Evolutionary conservation across 2,329 filamentous ascomycete genomes (phyloP).

Genomic region (Daldinia sp.): DNA sequence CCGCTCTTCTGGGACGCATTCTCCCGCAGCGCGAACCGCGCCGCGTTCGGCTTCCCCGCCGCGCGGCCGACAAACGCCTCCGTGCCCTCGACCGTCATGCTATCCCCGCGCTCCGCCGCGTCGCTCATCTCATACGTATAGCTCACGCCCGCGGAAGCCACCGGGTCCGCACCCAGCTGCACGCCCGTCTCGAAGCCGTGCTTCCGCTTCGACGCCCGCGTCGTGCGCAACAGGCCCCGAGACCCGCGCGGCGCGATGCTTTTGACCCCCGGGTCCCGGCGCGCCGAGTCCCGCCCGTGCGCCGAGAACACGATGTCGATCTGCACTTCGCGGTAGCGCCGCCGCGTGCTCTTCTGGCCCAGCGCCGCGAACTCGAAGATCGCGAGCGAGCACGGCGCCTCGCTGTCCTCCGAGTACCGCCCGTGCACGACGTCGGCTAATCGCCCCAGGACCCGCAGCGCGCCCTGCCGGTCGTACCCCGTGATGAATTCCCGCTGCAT

Average conservation of each 20-base stretch:
- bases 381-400: constrained; percentile 12
- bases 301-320: constrained; percentile 23
- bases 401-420: not conserved
- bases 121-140: too few species aligned
- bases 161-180: too few species aligned
- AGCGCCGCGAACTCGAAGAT: constrained; percentile 29
- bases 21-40: constrained; percentile 26
- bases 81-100: constrained; percentile 22
- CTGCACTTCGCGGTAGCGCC: constrained; percentile 21
- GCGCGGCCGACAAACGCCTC: constrained; percentile 15
- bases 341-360: constrained; percentile 16
- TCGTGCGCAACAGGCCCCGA: too few species aligned
- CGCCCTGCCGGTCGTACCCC: constrained; percentile 20
- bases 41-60: constrained; percentile 24
- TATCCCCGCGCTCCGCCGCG: not conserved
- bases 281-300: constrained; percentile 9
- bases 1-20: constrained; percentile 24
- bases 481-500: constrained; percentile 24
- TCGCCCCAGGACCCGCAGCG: constrained; percentile 23
- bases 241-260: too few species aligned
- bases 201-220: too few species aligned
- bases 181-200: too few species aligned
- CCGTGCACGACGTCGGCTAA: constrained; percentile 25
- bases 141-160: too few species aligned
- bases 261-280: constrained; percentile 14